Evolutionary conservation across 202 grass and related monocot species (phyloP).

Genomic region (Saccharum hybrid): DNA sequence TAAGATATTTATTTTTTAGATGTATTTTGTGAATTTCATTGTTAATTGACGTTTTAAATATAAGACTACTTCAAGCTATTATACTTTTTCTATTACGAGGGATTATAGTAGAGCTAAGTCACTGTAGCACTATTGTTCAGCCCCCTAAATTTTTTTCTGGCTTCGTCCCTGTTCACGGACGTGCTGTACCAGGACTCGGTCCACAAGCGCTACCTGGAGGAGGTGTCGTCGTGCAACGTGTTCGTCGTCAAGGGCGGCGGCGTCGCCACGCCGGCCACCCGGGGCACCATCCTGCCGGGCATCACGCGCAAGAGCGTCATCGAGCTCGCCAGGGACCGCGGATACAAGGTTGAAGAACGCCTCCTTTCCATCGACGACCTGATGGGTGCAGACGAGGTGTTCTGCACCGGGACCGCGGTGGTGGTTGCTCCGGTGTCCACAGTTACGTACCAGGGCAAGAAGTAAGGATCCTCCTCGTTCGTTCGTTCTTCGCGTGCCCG

Average conservation of each 20-base stretch:
- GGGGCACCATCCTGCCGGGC: slow-evolving; percentile 82
- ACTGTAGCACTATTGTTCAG: no score
- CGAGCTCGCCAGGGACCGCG: slow-evolving; percentile 65
- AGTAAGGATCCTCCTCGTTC: slow-evolving; percentile 43
- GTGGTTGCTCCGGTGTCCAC: slow-evolving; percentile 72
- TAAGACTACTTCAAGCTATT: no score
- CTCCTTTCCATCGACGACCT: slow-evolving; percentile 72
- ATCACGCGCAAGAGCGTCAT: slow-evolving; percentile 95
- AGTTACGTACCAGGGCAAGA: slow-evolving; percentile 65
- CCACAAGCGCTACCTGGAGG: slow-evolving; percentile 79
- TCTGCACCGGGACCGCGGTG: slow-evolving; percentile 87
- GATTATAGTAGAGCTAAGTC: no score
- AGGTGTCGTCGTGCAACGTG: slow-evolving; percentile 90
- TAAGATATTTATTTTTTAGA: no score
- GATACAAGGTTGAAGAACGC: slow-evolving; percentile 63
- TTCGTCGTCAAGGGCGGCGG: slow-evolving; percentile 77
- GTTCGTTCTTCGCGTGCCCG: neutral
- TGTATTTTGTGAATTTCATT: no score
- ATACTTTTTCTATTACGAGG: no score
- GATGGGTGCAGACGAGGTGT: slow-evolving; percentile 72
- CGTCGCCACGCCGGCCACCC: slow-evolving; percentile 65
- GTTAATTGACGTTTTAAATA: no score
- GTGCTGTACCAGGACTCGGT: slow-evolving; percentile 84
- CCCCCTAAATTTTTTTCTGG: no score
- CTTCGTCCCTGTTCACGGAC: no score